Evolutionary conservation across 176 grass and related monocot genomes (phyloP), one percentile per base, ranked within the genome.

Genomic region (Carex cristatella): DNA sequence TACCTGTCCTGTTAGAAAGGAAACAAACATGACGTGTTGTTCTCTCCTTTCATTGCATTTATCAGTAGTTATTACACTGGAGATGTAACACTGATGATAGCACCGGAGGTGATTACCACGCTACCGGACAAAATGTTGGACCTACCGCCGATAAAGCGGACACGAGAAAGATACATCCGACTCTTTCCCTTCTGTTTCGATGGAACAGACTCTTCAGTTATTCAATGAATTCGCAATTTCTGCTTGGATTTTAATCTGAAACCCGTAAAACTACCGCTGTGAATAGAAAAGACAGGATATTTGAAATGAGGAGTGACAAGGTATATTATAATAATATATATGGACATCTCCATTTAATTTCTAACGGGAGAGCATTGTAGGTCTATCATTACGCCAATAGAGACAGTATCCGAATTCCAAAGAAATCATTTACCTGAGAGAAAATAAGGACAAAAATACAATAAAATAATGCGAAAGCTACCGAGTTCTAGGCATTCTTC

Each of bases 361-460:
- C 0, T 1, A 18, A 42, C 57, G 1, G 10, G 80, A 82, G 55
- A 38, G 23, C 23, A 23, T 23, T 23, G 23, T 23, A 23, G 16
- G 42, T 10, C 70, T 19, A 75, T 75, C 12, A 75, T 75, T 51
- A 75, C 46, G 40, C 16, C 0, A 75, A 75, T 16, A 37, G 32
- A 42, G 78, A 57, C 78, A 80, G 78, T 60, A 80, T 80, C 78
- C 56, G 12, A 80, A 80, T 80, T 80, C 27, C 58, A 37, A 56
- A 60, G n/a, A 40, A 80, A 80, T 62, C 78, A 32, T 61, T 62
- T 80, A 33, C 55, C 27, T 80, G 31, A 1, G 18, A 18, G 18
- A 60, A 38, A 75, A 53, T 46, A 75, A 18, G 27, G 4, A 70
- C 58, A 61, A 70, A 79, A 31, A 58, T 12, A 78, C 13, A 78